Evolutionary conservation across 108 stramenopile species (phyloP), one percentile per base, ranked within the genome.

Genomic region (Nannochloropsis oceanica): DNA sequence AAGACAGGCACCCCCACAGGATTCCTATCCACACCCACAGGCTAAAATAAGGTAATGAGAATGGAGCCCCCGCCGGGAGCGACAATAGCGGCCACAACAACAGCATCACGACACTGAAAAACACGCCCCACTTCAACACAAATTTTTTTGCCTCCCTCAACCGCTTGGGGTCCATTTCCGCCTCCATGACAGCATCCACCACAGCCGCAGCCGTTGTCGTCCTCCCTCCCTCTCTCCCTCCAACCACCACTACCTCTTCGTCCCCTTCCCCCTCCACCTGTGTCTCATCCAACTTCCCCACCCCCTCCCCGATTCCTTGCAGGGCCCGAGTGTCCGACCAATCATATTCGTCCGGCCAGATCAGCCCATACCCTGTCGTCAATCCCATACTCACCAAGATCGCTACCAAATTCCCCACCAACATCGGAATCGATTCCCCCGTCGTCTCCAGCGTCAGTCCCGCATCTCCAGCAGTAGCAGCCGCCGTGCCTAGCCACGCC

Each of bases 11-110:
- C 79, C 95, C 96, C 96, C 96, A 96, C 34, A 92, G 89, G 82
- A 95, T 93, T 82, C 94, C 91, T 25, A 96, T 86, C 44, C 93
- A 91, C 43, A 96, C 95, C 96, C 96, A 96, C 90, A 96, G 95
- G 79, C 93, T 89, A 86, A 95, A 96, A 92, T 95, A 95, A 25
- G 82, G 81, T 86, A 91, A 82, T 79, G 93, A 90, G 87, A 95
- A 96, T 7, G 59, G 59, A 0, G 93, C 92, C 22, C 94, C 93
- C 2, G 95, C 95, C n/a, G 96, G 94, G 80, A 95, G 86, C 13
- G 94, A 95, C 14, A 94, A 91, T 12, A 95, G 42, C 22, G 96
- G 96, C 96, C 96, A 96, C 44, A 95, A 34, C n/a, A 96, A 43
- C 80, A 95, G 92, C 82, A 96, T 91, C 44, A 95, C 86, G 25